These are phyloP conservation scores for Ascosphaera aggregata DNA, from an alignment of 2,329 filamentous ascomycete species.

Conservation along the genomic window DNA sequence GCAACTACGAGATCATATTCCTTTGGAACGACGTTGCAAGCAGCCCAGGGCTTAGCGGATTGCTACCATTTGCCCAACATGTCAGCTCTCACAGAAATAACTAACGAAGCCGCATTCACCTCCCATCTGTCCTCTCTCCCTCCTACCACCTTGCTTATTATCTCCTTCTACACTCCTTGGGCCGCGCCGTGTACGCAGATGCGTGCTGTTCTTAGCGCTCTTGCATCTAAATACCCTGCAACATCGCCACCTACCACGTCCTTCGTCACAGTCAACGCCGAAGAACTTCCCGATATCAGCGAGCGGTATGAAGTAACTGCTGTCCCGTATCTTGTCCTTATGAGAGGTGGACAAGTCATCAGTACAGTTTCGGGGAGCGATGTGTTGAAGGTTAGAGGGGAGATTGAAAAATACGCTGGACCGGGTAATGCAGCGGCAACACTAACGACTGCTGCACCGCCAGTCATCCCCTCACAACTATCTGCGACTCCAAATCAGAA, in stretches of 20 bases:
- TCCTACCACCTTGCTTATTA: conserved; percentile 48
- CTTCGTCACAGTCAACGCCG: conserved; percentile 83
- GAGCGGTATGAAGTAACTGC: conserved; percentile 87
- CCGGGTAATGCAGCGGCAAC: conserved; percentile 12
- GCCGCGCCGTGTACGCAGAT: conserved; percentile 91
- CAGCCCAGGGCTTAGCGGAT: too few relatives aligned
- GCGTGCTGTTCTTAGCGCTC: conserved; percentile 60
- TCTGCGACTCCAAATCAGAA: conserved; percentile 15
- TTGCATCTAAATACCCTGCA: conserved; percentile 65
- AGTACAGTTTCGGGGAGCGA: conserved; percentile 82
- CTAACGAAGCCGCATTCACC: conserved; percentile 49
- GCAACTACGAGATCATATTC: conserved; percentile 2
- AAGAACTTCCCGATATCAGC: conserved; percentile 77
- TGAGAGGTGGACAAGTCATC: conserved; percentile 50
- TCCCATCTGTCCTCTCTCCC: conserved; percentile 42
- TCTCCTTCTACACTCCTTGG: conserved; percentile 95
- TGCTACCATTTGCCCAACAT: too few relatives aligned
- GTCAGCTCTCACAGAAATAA: conserved; percentile 58
- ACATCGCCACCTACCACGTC: conserved; percentile 41
- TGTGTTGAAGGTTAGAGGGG: conserved; percentile 58
- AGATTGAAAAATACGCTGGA: conserved; percentile 62
- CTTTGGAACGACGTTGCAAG: too few relatives aligned
- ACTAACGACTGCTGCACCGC: conserved; percentile 13
- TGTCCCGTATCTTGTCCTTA: conserved; percentile 74
- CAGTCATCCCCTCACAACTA: conserved; percentile 17